Base-by-base conservation (phyloP, 2,329 filamentous ascomycete species). In the Escovopsis sp. region DNA sequence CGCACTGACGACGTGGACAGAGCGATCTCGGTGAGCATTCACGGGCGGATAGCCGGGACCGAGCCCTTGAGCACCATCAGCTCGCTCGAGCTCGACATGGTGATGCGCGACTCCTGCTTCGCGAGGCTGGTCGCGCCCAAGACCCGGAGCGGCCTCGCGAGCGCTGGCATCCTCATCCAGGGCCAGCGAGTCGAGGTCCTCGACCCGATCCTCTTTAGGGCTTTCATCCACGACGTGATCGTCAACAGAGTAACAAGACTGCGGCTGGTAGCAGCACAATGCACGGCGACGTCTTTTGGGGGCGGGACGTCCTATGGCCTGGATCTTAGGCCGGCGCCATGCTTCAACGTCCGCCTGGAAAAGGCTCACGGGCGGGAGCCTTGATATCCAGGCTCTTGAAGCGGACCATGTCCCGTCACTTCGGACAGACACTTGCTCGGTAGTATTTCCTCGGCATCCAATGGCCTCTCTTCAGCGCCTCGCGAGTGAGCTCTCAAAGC, bases 211-310 rank as follows among this genome's bases (percentile, higher is more conserved):
- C 48, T 44, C 23, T 63, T 55, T 38, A 51, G 47, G 37, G 48
- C 52, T n/a, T 59, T 59, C 41, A 47, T 62, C 42, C 54, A 51
- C 23, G 55, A 54, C 38, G 49, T 60, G 28, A 55, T 57, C 39
- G 43, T 53, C 39, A 46, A 57, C 38, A 47, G 58, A 7, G 45
- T 55, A 10, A 52, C 54, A 18, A 45, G 44, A 26, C 50, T 59
- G 39, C 52, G 51, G 12, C 49, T 63, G 26, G 49, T 58, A 33
- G 57, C 56, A 18, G 52, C 49, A 4, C 34, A 49, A 33, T 59
- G 57, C 45, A 51, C 50, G 8, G 48, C 56, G 23, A 49, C 43
- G 34, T 46, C 55, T 19, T 45, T 60, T 12, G 51, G 55, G 3
- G 26, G 55, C 36, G 45, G 42, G 32, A 46, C 47, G 28, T 45